phyloP scores from a whole-genome alignment of 2,329 filamentous ascomycete genomes.

The Zasmidium citrigriseum region DNA sequence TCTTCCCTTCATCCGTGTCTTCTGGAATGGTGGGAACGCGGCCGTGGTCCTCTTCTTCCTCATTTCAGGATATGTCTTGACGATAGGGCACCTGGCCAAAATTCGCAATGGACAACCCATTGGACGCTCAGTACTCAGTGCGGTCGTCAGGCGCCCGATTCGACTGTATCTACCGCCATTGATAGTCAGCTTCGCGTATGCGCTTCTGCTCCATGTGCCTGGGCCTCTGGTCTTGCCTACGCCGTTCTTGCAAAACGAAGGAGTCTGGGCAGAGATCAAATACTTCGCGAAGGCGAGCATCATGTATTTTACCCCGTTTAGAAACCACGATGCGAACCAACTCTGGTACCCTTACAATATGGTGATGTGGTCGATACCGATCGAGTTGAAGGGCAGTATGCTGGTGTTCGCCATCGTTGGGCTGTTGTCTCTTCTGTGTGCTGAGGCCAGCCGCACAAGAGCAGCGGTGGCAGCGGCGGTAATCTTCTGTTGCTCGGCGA shows the following conservation, averaged over 20 bases:
- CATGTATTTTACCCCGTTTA: too few species aligned
- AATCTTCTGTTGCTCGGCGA: not conserved
- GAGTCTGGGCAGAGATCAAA: slow-evolving; percentile 57
- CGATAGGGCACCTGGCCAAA: slow-evolving; percentile 44
- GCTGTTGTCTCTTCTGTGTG: slow-evolving; percentile 53
- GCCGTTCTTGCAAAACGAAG: not conserved
- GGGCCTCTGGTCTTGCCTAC: slow-evolving; percentile 1
- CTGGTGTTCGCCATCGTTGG: slow-evolving; percentile 59
- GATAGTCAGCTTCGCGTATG: slow-evolving; percentile 46
- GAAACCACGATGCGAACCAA: not conserved
- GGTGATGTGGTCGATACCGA: slow-evolving; percentile 58
- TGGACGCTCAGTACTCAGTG: slow-evolving; percentile 46
- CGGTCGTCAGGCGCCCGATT: slow-evolving; percentile 53
- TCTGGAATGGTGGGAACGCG: slow-evolving; percentile 63
- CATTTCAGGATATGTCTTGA: slow-evolving; percentile 54
- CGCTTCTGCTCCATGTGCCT: slow-evolving; percentile 52
- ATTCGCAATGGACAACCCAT: slow-evolving; percentile 29
- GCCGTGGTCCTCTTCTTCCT: slow-evolving; percentile 56
- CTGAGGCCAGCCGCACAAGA: too few species aligned
- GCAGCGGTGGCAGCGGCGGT: not conserved
- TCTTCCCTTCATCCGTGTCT: slow-evolving; percentile 59
- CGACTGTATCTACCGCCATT: slow-evolving; percentile 52
- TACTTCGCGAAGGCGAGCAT: too few species aligned
- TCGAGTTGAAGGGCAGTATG: slow-evolving; percentile 64
- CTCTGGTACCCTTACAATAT: slow-evolving; percentile 12